Evolutionary conservation across 257 asterid genomes (phyloP).

Genomic region (Cynanchum wilfordii): DNA sequence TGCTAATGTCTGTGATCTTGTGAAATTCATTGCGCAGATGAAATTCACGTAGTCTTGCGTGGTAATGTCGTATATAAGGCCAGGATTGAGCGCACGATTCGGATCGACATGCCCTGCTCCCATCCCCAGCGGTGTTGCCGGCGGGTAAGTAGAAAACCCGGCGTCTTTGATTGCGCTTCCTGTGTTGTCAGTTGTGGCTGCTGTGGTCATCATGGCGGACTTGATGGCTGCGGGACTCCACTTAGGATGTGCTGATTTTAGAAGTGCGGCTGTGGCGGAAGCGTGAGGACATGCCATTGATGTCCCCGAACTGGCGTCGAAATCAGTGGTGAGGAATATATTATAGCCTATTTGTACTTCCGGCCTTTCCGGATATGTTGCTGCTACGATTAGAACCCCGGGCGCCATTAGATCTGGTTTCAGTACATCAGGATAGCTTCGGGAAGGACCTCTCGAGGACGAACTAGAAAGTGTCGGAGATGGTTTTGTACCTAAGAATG

Average conservation of each 20-base stretch:
- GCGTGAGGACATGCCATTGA: conserved; percentile 27
- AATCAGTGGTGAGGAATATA: conserved; percentile 5
- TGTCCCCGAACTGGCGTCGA: not conserved
- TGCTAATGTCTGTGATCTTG: conserved; percentile 29
- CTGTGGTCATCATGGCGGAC: conserved; percentile 27
- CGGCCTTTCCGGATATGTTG: not conserved
- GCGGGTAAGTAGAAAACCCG: not conserved
- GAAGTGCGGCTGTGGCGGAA: conserved; percentile 20
- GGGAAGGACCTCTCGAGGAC: conserved; percentile 18
- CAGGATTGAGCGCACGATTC: conserved; percentile 48
- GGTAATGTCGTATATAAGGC: conserved; percentile 43
- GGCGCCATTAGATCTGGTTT: conserved; percentile 26
- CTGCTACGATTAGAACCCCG: conserved; percentile 12
- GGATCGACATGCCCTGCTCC: conserved; percentile 58
- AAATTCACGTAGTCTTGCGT: conserved; percentile 46
- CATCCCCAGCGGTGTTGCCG: conserved; percentile 15
- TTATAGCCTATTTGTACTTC: not conserved
- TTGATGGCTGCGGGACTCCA: conserved; percentile 26
- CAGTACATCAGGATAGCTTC: conserved; percentile 7
- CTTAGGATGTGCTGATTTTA: conserved; percentile 19
- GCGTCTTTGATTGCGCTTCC: conserved; percentile 14
- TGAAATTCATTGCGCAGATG: conserved; percentile 42
- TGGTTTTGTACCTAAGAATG: conserved; percentile 11
- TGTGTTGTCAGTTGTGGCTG: conserved; percentile 16
- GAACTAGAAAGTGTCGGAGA: conserved; percentile 15